Base-by-base conservation (phyloP, 352 stramenopile genomes). In the Hyaloperonospora brassicae region DNA sequence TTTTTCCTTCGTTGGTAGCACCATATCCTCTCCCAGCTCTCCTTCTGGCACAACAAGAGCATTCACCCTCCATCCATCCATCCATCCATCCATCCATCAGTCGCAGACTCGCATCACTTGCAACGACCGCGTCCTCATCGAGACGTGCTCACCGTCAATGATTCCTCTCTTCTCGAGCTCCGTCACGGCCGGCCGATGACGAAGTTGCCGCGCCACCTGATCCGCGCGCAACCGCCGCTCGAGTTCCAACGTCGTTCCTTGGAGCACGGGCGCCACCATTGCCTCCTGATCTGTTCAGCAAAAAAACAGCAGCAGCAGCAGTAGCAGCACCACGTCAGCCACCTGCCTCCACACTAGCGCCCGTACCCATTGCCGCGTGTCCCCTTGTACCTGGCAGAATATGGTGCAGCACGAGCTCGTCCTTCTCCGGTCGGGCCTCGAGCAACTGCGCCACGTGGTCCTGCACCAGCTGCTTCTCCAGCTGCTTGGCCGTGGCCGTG, bases 391-490 rank as follows among this genome's bases (percentile, higher is more conserved):
- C 78, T 52, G 84, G 64, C 31, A 88, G 43, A 49, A 91, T 89
- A 50, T 89, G 64, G 11, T 89, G 78, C 30, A 73, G 76, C 10
- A 91, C 74, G 13, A 93, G 73, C 21, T 93, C 76, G 7, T 91
- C 73, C 45, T 89, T 83, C 24, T 88, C 80, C 0, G 83, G 83
- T 39, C 83, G 70, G 8, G 73, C 83, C 56, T 93, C 83, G 0
- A 93, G 66, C 55, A 93, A 60, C 44, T 89, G 80, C 8, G 76
- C 79, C 12, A 93, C 79, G 45, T 93, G 80, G 62, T 91, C 84
- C 56, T 91, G 76, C 25, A 89, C 73, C 21, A 93, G 42, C 43
- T 79, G 86, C 25, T 74, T 66, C 67, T 91, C 79, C 6, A 93
- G 72, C 53, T 87, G 82, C 64, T 91, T 87, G 10, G 80, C 79